These are phyloP conservation scores for Byssochlamys sp. DNA, from an alignment of 2,329 filamentous ascomycete species.

Conservation along the genomic window DNA sequence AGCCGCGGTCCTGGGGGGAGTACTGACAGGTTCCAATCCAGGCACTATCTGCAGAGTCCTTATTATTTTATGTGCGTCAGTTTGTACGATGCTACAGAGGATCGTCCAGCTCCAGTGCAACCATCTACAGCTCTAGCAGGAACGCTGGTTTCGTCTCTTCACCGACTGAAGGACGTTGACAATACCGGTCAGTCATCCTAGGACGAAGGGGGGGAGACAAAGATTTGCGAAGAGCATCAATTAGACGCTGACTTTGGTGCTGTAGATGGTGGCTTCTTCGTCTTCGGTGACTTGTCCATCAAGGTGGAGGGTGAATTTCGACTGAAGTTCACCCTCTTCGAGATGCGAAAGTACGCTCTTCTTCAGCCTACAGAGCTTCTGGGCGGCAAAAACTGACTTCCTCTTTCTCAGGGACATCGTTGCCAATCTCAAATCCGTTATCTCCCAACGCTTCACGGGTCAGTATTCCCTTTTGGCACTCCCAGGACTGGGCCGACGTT, in stretches of 20 bases:
- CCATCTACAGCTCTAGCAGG: conserved; percentile 54
- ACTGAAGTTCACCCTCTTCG: conserved; percentile 68
- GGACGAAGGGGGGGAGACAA: not conserved
- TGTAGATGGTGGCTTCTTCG: conserved; percentile 70
- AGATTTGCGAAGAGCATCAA: not conserved
- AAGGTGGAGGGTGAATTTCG: conserved; percentile 63
- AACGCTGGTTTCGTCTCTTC: conserved; percentile 68
- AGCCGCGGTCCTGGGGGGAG: not conserved
- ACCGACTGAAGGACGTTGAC: conserved; percentile 67
- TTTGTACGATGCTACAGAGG: conserved; percentile 43
- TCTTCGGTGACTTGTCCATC: conserved; percentile 81
- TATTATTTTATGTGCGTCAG: conserved; percentile 55
- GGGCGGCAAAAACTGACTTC: conserved; percentile 12
- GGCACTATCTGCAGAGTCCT: conserved; percentile 54
- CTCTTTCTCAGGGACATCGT: conserved; percentile 30
- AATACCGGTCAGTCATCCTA: conserved; percentile 46
- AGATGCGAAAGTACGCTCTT: conserved; percentile 50
- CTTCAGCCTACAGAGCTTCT: not conserved
- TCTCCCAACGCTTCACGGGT: conserved; percentile 62
- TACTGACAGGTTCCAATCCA: conserved; percentile 19
- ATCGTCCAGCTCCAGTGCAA: conserved; percentile 32
- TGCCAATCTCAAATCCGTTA: conserved; percentile 44
- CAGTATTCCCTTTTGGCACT: conserved; percentile 14
- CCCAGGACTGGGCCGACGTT: conserved; percentile 3
- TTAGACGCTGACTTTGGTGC: not conserved